Evolutionary conservation across 805 yeast species (phyloP), one percentile per base, ranked within the genome.

Genomic region (Schizosaccharomyces lindneri): DNA sequence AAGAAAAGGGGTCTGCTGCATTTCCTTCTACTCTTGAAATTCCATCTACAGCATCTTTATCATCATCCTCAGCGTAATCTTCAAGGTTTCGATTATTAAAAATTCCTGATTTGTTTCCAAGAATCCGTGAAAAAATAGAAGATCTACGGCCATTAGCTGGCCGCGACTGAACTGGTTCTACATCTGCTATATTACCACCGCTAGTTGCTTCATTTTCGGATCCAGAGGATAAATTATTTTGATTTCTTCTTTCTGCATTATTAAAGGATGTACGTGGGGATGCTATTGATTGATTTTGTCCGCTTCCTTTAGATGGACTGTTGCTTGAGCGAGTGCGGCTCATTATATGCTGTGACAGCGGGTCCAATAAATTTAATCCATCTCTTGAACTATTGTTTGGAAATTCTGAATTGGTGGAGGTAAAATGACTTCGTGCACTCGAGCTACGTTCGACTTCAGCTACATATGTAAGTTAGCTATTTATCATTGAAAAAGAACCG

Each of bases 1-100:
- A 32, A 27, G 41, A 15, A 19, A 55, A 55, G 19, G 59, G 59
- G n/a, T 55, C 36, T 1, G 59, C 59, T 39, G 36, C 41, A 27
- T 55, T 55, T n/a, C 59, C 59, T 55, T 55, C 59, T n/a, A 31
- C 59, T 9, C 59, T 19, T n/a, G 59, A 19, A 19, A 55, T 36
- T n/a, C 41, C 59, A 55, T 55, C 59, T 11, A 19, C n/a, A 21
- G 21, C 41, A n/a, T 55, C 41, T 29, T 19, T 27, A 19, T 19
- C 27, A 31, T 19, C 27, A 21, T 55, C 41, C 7, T 55, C 32
- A 27, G 19, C 59, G 7, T 19, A 5, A 46, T 46, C 51, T 24
- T 46, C 51, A 19, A n/a, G 19, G 17, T 3, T 13, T n/a, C 24
- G 9, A 36, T 11, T 11, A 36, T 9, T 36, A 36, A 36, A 36